Percentiles rank a stretch among this genome's conserved stretches.
Evolutionary conservation across 148 eudicot species (phyloP).

Genomic region (Hydrangea macrophylla): DNA sequence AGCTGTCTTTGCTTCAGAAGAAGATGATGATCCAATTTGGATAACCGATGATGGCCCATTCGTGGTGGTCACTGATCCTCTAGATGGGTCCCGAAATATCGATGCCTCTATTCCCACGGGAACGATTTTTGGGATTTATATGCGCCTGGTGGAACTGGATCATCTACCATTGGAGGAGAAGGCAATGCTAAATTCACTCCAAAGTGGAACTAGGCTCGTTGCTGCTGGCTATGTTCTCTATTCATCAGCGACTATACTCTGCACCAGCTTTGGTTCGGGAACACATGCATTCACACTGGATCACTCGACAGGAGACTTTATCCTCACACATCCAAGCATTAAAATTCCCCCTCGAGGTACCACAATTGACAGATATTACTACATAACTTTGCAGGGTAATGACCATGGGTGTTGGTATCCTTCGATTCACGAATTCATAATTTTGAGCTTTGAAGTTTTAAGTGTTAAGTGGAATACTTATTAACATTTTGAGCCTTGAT

Average conservation of each 20-base stretch:
- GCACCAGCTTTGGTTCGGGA: conserved; percentile 84
- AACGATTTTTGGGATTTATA: conserved; percentile 86
- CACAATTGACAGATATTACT: not conserved
- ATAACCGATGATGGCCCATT: conserved; percentile 76
- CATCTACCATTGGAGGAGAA: conserved; percentile 68
- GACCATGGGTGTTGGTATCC: no score
- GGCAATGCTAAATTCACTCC: conserved; percentile 74
- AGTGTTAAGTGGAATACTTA: no score
- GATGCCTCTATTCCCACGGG: conserved; percentile 99
- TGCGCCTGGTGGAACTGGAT: conserved; percentile 71
- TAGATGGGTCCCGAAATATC: conserved; percentile 93
- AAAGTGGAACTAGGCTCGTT: conserved; percentile 73
- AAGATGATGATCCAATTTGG: conserved; percentile 90
- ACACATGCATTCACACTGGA: conserved; percentile 80
- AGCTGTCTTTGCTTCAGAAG: conserved; percentile 97
- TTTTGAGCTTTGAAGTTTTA: no score
- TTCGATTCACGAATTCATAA: no score
- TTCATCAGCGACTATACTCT: conserved; percentile 92
- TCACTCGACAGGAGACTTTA: conserved; percentile 80
- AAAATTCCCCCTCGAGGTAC: conserved; percentile 88
- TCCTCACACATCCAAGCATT: conserved; percentile 73
- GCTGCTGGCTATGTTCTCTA: conserved; percentile 97
- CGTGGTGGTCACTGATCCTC: conserved; percentile 93
- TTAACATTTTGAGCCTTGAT: no score
- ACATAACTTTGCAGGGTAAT: no score